Evolutionary conservation across 495 filamentous ascomycete species (phyloP).

Genomic region (Cryomyces antarcticus): DNA sequence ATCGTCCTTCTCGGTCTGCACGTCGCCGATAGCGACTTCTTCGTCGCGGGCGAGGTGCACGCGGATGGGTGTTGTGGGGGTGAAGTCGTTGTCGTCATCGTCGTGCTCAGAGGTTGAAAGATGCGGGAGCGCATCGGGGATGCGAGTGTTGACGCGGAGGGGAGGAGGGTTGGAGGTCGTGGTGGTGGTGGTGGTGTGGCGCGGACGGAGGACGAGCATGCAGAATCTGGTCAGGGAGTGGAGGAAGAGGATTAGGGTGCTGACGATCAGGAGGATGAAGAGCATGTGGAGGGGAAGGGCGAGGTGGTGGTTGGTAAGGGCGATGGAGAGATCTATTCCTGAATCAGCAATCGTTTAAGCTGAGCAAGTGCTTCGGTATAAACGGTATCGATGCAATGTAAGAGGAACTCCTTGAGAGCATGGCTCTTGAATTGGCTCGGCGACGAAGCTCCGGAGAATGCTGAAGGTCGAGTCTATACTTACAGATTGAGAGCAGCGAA

Average conservation of each 20-base stretch:
- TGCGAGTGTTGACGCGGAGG: slow-evolving; percentile 1
- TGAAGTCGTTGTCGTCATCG: slow-evolving; percentile 12
- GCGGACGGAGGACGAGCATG: slow-evolving; percentile 32
- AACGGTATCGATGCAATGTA: background rate
- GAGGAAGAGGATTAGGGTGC: slow-evolving; percentile 57
- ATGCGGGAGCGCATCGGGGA: no score
- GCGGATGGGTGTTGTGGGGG: slow-evolving; percentile 16
- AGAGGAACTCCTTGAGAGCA: no score
- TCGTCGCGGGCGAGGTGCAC: slow-evolving; percentile 19
- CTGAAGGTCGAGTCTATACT: background rate
- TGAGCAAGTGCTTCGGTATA: background rate
- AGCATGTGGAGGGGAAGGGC: slow-evolving; percentile 50
- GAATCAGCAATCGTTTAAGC: background rate
- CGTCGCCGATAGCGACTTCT: slow-evolving; percentile 5
- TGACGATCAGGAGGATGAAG: slow-evolving; percentile 53
- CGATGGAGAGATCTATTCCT: slow-evolving; percentile 43
- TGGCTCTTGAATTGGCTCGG: no score
- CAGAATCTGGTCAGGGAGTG: slow-evolving; percentile 56
- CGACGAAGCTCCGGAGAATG: no score
- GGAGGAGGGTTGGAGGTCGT: slow-evolving; percentile 3
- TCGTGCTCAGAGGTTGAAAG: no score
- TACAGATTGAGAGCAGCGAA: slow-evolving; percentile 11
- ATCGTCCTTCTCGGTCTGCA: slow-evolving; percentile 18
- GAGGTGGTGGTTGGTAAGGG: slow-evolving; percentile 31
- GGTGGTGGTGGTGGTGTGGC: slow-evolving; percentile 15